Percentiles rank a stretch among this genome's conserved stretches.
phyloP scores from a whole-genome alignment of 2,329 filamentous ascomycete genomes.

The Cladophialophora psammophila region DNA sequence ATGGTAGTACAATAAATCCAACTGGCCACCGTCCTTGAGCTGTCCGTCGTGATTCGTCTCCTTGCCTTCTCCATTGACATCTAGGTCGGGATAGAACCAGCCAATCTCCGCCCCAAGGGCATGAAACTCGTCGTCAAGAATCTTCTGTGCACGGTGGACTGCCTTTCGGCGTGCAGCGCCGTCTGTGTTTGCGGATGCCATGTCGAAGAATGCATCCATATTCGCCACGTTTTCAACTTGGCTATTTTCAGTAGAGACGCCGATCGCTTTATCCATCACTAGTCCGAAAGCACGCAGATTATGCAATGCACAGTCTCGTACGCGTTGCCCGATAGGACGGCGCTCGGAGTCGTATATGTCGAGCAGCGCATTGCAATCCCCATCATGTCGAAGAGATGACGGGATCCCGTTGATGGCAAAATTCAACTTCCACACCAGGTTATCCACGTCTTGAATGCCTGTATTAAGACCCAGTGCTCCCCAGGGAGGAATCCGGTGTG shows the following conservation, averaged over 20 bases:
- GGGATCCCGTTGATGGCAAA: slow-evolving; percentile 32
- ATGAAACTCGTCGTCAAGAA: slow-evolving; percentile 46
- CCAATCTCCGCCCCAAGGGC: slow-evolving; percentile 46
- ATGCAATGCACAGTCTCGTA: slow-evolving; percentile 41
- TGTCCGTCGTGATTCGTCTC: slow-evolving; percentile 40
- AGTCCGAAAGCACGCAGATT: slow-evolving; percentile 44
- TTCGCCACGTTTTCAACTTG: slow-evolving; percentile 40
- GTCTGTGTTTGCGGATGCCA: slow-evolving; percentile 26
- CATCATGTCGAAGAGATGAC: slow-evolving; percentile 18
- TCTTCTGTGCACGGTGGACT: slow-evolving; percentile 41
- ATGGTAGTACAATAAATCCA: slow-evolving; percentile 38
- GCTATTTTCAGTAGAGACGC: slow-evolving; percentile 40
- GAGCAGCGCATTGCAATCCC: slow-evolving; percentile 39
- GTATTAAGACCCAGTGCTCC: slow-evolving; percentile 44
- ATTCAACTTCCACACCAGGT: slow-evolving; percentile 38
- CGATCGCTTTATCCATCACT: slow-evolving; percentile 46
- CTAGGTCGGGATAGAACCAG: slow-evolving; percentile 46
- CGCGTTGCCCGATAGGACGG: slow-evolving; percentile 43
- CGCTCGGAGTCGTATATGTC: slow-evolving; percentile 46
- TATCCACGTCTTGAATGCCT: slow-evolving; percentile 36
- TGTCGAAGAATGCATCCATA: slow-evolving; percentile 42
- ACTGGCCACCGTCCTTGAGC: slow-evolving; percentile 32
- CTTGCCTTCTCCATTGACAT: slow-evolving; percentile 38
- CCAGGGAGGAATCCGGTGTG: slow-evolving; percentile 46
- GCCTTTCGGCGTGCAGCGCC: slow-evolving; percentile 37